These are phyloP conservation scores for Penicilliopsis zonata DNA, from an alignment of 495 filamentous ascomycete genomes.

Conservation along the genomic window DNA sequence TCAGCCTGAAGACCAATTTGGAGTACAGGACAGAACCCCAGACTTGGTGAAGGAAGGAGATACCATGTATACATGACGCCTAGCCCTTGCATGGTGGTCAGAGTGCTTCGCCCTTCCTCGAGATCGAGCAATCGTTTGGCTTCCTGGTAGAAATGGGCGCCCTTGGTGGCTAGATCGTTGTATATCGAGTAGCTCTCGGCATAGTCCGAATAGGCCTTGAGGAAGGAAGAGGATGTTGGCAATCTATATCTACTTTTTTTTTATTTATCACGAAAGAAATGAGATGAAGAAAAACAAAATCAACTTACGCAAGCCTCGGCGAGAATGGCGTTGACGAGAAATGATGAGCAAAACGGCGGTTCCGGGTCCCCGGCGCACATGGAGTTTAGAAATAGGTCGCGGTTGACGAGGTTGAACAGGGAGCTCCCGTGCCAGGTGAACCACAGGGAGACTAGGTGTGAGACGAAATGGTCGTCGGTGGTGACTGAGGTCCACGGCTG, in stretches of 20 bases:
- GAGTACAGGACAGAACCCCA: too few relatives aligned
- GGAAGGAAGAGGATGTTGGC: too few relatives aligned
- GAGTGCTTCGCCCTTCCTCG: slow-evolving; percentile 15
- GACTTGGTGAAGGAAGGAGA: too few relatives aligned
- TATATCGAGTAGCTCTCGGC: slow-evolving; percentile 8
- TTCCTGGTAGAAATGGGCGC: slow-evolving; percentile 15
- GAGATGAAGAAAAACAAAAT: not conserved
- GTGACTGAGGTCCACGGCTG: slow-evolving; percentile 30
- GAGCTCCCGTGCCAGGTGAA: slow-evolving; percentile 29
- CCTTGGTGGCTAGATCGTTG: slow-evolving; percentile 7
- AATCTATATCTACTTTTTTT: not conserved
- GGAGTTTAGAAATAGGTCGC: slow-evolving; percentile 23
- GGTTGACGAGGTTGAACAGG: slow-evolving; percentile 22
- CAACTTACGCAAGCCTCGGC: slow-evolving; percentile 22
- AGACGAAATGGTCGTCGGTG: slow-evolving; percentile 25
- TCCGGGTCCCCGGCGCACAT: slow-evolving; percentile 13
- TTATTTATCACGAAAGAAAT: not conserved
- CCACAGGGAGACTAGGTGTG: slow-evolving; percentile 26
- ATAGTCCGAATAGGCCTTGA: slow-evolving; percentile 13
- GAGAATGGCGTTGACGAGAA: slow-evolving; percentile 33
- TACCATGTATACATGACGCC: slow-evolving; percentile 16
- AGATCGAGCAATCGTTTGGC: slow-evolving; percentile 16
- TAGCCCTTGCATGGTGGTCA: slow-evolving; percentile 16
- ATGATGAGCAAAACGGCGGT: slow-evolving; percentile 24
- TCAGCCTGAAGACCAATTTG: too few relatives aligned